Conservation (phyloP, 768 basidiomycete genomes). For the Boletellus ananas region DNA sequence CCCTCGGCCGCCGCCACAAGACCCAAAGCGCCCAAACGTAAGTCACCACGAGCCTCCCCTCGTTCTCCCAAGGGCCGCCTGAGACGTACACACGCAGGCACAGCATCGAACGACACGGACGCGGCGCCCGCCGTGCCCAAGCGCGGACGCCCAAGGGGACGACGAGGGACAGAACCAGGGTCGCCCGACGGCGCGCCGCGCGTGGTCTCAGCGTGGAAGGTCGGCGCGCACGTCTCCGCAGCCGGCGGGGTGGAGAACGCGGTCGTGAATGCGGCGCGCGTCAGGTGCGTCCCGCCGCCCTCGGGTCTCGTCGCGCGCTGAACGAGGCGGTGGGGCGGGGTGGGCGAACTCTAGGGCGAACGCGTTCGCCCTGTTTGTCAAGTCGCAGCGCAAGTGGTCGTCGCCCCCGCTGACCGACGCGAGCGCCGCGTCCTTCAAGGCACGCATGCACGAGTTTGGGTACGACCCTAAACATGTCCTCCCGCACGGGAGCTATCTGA, state of each 20-base stretch:
- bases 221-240: slow-evolving; percentile 83
- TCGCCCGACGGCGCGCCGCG: slow-evolving; percentile 31
- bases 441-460: slow-evolving; percentile 53
- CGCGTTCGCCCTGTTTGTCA: slow-evolving; percentile 79
- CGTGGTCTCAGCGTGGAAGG: slow-evolving; percentile 49
- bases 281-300: slow-evolving; percentile 46
- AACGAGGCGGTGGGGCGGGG: no score
- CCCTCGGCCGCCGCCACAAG: background rate
- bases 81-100: background rate
- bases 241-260: slow-evolving; percentile 78
- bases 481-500: slow-evolving; percentile 82
- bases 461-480: slow-evolving; percentile 63
- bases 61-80: no score
- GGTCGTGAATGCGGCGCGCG: slow-evolving; percentile 61
- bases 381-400: slow-evolving; percentile 80
- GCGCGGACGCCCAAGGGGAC: slow-evolving; percentile 4
- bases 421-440: slow-evolving; percentile 56
- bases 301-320: background rate
- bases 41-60: background rate
- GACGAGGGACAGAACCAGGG: slow-evolving; percentile 13
- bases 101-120: background rate
- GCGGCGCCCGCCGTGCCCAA: background rate
- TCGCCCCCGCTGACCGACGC: slow-evolving; percentile 53
- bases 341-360: slow-evolving; percentile 50
- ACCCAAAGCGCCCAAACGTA: slow-evolving; percentile 2